Evolutionary conservation across 495 filamentous ascomycete species (phyloP), one percentile per base, ranked within the genome.

Genomic region (Neurospora sp.): DNA sequence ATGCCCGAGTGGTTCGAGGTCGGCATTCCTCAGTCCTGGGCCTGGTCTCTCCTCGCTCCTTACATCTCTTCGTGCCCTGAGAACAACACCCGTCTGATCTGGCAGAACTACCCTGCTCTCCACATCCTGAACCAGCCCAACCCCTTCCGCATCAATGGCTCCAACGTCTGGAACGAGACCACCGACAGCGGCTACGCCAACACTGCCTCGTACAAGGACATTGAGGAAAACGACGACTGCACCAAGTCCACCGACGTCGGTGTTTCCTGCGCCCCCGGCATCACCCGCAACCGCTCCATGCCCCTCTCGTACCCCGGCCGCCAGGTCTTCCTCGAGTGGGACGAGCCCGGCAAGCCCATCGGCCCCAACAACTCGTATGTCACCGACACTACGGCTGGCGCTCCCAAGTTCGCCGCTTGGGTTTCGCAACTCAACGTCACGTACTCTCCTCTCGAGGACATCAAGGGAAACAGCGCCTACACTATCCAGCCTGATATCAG

Each of bases 61-160:
- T 94, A 93, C 79, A 94, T 97, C 81, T 90, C 88, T 68, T 89
- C 85, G 14, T 97, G 94, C 79, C 93, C 93, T 0, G 80, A 79
- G 69, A 89, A 91, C 76, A 88, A 90, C 75, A 97, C 93, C 4
- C 88, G 91, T 5, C 83, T 97, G 42, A 84, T 89, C 12, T 97
- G 94, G 93, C 91, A 97, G 79, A 97, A 97, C 83, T 97, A 94
- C 85, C 94, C 94, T 0, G 86, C 85, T 0, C 85, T 97, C 5
- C 80, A 84, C 74, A 88, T 97, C 74, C 82, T 91, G 69, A 95
- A 96, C 83, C 89, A 96, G 75, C 90, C 92, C 4, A 95, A 93
- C 81, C 86, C 89, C 44, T 87, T 87, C 71, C 87, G 88, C 14
- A 77, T 86, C 77, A 88, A 89, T 71, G 87, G 87, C 39, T 80